Percentiles rank a stretch among this genome's conserved stretches.
These are phyloP conservation scores for Apophysomyces variabilis DNA, from an alignment of 371 early-diverging fungal genomes.

Conservation along the genomic window DNA sequence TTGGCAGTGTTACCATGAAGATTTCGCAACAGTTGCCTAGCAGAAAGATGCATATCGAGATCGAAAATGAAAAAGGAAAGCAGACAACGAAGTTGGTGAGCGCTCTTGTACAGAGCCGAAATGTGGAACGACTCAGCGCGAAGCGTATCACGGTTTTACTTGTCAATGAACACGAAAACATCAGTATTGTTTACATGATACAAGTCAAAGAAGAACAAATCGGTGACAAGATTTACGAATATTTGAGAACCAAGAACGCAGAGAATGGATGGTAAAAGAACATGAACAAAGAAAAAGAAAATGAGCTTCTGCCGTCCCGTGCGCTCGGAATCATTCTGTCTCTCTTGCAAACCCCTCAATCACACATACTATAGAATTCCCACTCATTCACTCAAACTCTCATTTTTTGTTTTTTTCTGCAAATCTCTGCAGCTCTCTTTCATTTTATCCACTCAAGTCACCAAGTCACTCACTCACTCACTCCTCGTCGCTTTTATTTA, in stretches of 20 bases:
- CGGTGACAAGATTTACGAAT: slow-evolving; percentile 43
- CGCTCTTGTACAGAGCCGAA: slow-evolving; percentile 44
- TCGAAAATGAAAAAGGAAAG: slow-evolving; percentile 46
- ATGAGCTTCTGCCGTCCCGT: neutral
- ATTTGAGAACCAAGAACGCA: slow-evolving; percentile 41
- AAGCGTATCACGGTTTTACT: slow-evolving; percentile 48
- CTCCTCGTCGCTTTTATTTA: neutral
- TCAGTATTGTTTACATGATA: slow-evolving; percentile 53
- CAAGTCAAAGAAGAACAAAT: slow-evolving; percentile 49
- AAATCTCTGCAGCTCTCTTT: neutral
- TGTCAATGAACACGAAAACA: slow-evolving; percentile 30
- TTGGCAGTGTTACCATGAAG: slow-evolving; percentile 40
- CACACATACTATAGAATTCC: neutral
- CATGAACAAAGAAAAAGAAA: neutral
- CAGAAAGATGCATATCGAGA: slow-evolving; percentile 45
- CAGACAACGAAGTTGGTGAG: slow-evolving; percentile 36
- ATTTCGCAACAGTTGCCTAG: slow-evolving; percentile 50
- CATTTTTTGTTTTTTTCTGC: neutral
- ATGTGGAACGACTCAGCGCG: slow-evolving; percentile 38
- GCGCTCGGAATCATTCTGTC: too few species aligned
- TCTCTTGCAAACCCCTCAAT: too few species aligned
- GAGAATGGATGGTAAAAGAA: slow-evolving; percentile 43
- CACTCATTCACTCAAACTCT: neutral
- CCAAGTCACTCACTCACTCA: neutral
- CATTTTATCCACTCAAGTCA: slow-evolving; percentile 3